Base-by-base conservation (phyloP, 2,329 filamentous ascomycete genomes). In the Aspergillus neoniger region DNA sequence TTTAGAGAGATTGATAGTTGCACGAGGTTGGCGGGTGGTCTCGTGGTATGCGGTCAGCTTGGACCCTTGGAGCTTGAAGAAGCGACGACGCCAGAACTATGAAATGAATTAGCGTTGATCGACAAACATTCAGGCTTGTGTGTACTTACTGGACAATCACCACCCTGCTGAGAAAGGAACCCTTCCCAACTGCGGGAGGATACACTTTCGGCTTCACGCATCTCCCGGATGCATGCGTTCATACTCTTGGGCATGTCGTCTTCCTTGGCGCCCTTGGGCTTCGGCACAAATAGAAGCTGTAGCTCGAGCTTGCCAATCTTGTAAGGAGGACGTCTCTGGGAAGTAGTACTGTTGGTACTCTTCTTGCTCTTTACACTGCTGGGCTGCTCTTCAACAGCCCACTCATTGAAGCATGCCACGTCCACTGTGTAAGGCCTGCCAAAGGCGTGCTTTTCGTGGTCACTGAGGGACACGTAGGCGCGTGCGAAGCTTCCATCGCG, bases 231-330 rank as follows among this genome's bases (percentile, higher is more conserved):
- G 76, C 92, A 96, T 47, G 91, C 91, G 77, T 95, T 96, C 93
- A 99, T 96, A 81, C 93, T 97, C 87, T 98, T 98, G 57, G 95
- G 95, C 92, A 99, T 97, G 68, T 98, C 94, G 15, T 97, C 93
- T 65, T 98, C 95, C 53, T 87, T 88, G 30, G 88, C 84, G 48
- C 90, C 90, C 81, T 91, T 94, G 4, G 95, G 94, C 69, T 93
- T 92, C 0, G 95, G 95, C 1, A 99, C 92, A 71, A 96, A 99
- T 14, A 99, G 83, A 8, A 99, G 85, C 79, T 99, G 95, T 41
- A 99, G 82, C 74, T 96, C 91, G 57, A 99, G 84, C 79, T 96
- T 96, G 66, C 93, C 95, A 70, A 99, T 88, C 78, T 94, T 92
- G 81, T 99, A 99, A n/a, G 95, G 95, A 12, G 95, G 94, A 55